Percentiles rank a stretch among this genome's conserved stretches.
phyloP scores from a whole-genome alignment of 2,329 filamentous ascomycete species.

The Zarea fungicola region DNA sequence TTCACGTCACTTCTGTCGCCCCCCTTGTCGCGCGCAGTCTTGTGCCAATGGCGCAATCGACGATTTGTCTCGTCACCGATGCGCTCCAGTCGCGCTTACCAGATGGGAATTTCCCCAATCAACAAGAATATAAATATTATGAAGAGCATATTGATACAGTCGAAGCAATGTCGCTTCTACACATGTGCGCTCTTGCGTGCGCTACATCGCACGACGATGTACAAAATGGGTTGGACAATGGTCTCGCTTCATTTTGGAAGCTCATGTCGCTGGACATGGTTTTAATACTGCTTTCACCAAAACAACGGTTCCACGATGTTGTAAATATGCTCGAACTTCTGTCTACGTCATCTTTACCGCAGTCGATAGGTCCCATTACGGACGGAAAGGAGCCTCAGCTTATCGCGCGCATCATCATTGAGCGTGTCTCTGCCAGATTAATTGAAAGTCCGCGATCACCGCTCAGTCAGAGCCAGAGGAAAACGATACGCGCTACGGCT shows the following conservation, averaged over 20 bases:
- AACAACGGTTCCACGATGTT: conserved; percentile 60
- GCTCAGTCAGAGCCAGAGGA: conserved; percentile 33
- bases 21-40: conserved; percentile 54
- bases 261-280: conserved; percentile 61
- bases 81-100: conserved; percentile 46
- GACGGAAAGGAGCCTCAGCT: conserved; percentile 37
- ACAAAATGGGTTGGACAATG: conserved; percentile 25
- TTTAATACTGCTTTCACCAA: conserved; percentile 60
- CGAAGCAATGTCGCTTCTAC: conserved; percentile 61
- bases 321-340: conserved; percentile 60
- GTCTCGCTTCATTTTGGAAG: conserved; percentile 56
- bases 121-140: conserved; percentile 32
- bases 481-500: conserved; percentile 40
- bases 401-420: conserved; percentile 47
- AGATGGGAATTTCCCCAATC: conserved; percentile 42
- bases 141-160: conserved; percentile 56
- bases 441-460: conserved; percentile 46
- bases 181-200: conserved; percentile 57
- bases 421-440: conserved; percentile 58
- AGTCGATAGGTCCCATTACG: conserved; percentile 62
- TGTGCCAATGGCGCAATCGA: conserved; percentile 50
- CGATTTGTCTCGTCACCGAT: conserved; percentile 55
- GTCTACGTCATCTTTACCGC: conserved; percentile 57
- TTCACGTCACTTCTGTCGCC: conserved; percentile 54
- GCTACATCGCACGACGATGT: conserved; percentile 31